Evolutionary conservation across 169 alveolate genomes (phyloP), one percentile per base, ranked within the genome.

Genomic region (Plasmodium vivax): DNA sequence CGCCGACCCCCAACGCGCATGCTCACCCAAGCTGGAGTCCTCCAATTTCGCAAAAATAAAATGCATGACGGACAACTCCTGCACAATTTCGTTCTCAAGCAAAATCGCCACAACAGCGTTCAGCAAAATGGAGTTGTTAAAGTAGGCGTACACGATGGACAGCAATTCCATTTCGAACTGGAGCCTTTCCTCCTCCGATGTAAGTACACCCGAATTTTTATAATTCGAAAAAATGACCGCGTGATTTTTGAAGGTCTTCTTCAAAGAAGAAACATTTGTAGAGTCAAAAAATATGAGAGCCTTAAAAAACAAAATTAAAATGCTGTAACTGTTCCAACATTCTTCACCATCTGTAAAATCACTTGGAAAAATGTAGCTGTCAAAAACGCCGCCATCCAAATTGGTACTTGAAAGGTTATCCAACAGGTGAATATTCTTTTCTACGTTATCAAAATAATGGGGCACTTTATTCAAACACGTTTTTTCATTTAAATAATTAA

Each of bases 221-320:
- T 90, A 90, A 79, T 81, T 90, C 32, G 32, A 47, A 79, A 90
- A 81, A 80, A 88, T 88, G 34, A 88, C 62, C 23, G 94, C 82
- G 19, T 90, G 94, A 43, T 79, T 80, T 79, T 74, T 90, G 75
- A 90, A 90, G 16, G 36, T 82, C 58, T 79, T 80, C 43, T 90
- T 80, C 77, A 90, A 80, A 23, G 88, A 79, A 14, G 94, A 90
- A 80, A 90, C 94, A 90, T 90, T 90, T 7, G 94, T 80, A 6
- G 83, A 58, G 51, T 80, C 94, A 90, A 90, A 90, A 43, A 90
- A 81, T 81, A 90, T 43, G n/a, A 90, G 73, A 5, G 94, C 43
- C 82, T 90, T 90, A 54, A 90, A 90, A 62, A 90, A 90, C 32
- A 90, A 88, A 9, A 90, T 80, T 80, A 90, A 90, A 58, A 90